Evolutionary conservation across 768 basidiomycete genomes (phyloP), one percentile per base, ranked within the genome.

Genomic region (Udeniomyces megalosporus): DNA sequence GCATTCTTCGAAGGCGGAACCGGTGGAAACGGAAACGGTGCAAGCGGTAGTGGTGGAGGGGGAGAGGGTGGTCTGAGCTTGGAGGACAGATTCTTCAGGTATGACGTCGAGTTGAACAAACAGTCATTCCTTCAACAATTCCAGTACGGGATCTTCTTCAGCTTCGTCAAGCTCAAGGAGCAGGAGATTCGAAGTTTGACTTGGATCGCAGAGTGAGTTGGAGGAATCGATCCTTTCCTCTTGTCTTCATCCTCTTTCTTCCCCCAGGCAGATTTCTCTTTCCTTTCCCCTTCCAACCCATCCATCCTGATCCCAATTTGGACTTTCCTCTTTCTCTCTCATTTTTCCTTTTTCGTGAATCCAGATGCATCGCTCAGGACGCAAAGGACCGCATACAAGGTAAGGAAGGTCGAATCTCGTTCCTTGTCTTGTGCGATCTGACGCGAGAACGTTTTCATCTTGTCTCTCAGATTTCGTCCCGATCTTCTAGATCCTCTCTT

Each of bases 51-150:
- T 8, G 38, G 10, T 17, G 17, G 38, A 8, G 38, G 38, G 8
- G 38, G 38, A 17, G 45, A 82, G 81, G 67, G 67, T 20, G 52
- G 50, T 15, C 44, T 34, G 24, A 70, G 69, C 66, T 77, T 99
- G 47, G 95, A 99, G 75, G 89, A 95, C 72, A 82, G 83, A 68
- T 99, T 99, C 78, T 97, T 97, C 24, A 49, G 53, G 64, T 83
- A 83, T 69, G 95, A 99, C 73, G 92, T 96, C 28, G 83, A 86
- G 67, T 75, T 93, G 67, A 97, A 97, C 80, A 95, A 95, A 77
- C 81, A 83, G 68, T 82, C 88, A 32, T 97, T 97, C 79, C 73
- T 97, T 73, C 93, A 96, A 75, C 84, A 99, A 77, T 97, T 96
- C 79, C 91, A 96, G 74, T 84, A 85, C 69, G 88, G 85, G 45